Evolutionary conservation across 176 grass and related monocot genomes (phyloP).

Genomic region (sorghum (Sorghum bicolor)): DNA sequence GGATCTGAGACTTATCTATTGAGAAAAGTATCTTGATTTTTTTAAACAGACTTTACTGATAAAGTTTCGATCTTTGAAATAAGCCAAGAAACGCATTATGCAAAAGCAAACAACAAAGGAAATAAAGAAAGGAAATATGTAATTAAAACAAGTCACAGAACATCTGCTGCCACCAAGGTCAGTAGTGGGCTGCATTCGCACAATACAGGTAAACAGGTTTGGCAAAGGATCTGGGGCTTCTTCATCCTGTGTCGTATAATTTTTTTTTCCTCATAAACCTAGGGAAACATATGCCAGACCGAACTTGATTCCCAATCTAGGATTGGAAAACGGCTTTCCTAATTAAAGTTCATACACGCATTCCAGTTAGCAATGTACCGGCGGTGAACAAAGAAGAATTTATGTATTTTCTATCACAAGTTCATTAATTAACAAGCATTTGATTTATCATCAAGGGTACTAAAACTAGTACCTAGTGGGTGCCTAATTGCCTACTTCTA

Average conservation of each 20-base stretch:
- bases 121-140: not conserved
- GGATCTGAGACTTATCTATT: not conserved
- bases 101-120: not conserved
- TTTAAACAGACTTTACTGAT: not conserved
- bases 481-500: slow-evolving; percentile 18
- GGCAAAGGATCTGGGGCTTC: not conserved
- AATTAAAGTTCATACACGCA: slow-evolving; percentile 5
- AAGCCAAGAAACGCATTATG: not conserved
- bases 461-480: slow-evolving; percentile 4
- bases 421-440: slow-evolving; percentile 33
- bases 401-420: not conserved
- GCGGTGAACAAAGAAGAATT: not conserved
- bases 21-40: not conserved
- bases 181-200: not conserved
- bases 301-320: slow-evolving; percentile 16
- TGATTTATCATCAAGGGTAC: slow-evolving; percentile 12
- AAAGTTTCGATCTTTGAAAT: not conserved
- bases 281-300: not conserved
- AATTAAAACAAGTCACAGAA: not conserved
- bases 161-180: not conserved
- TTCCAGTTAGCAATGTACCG: slow-evolving; percentile 12
- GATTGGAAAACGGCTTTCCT: not conserved
- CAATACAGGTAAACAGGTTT: not conserved
- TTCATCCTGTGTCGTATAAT: not conserved
- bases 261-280: not conserved